Percentiles rank a stretch among this genome's conserved stretches.
phyloP scores from a whole-genome alignment of 164 flowering plant species.

The Piper longum region DNA sequence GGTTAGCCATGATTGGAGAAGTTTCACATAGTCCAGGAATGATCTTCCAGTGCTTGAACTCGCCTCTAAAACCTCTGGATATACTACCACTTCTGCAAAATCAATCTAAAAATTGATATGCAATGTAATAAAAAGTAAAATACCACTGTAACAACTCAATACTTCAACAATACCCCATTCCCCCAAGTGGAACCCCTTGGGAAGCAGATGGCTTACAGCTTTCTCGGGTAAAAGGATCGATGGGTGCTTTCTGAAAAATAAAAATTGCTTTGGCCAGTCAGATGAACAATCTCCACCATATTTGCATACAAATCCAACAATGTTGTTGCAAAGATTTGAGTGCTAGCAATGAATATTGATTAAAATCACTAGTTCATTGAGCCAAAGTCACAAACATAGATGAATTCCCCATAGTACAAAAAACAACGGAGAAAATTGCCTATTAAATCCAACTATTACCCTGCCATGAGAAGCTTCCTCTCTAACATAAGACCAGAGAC shows the following conservation, averaged over 20 bases:
- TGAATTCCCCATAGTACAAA: not conserved
- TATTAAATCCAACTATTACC: slow-evolving; percentile 19
- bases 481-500: slow-evolving; percentile 87
- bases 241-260: slow-evolving; percentile 77
- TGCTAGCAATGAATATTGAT: not conserved
- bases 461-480: slow-evolving; percentile 98
- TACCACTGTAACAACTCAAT: not conserved
- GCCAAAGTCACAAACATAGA: too few species aligned
- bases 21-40: slow-evolving; percentile 75
- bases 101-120: not conserved
- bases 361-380: not conserved
- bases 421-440: not conserved
- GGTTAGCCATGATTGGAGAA: slow-evolving; percentile 94
- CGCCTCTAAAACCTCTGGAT: slow-evolving; percentile 98
- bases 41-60: slow-evolving; percentile 87
- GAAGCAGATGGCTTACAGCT: slow-evolving; percentile 95
- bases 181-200: slow-evolving; percentile 96
- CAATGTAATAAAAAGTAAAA: not conserved
- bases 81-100: slow-evolving; percentile 89
- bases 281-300: not conserved
- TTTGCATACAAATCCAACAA: not conserved
- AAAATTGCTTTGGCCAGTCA: not conserved
- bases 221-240: slow-evolving; percentile 88
- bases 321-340: not conserved
- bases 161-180: slow-evolving; percentile 73